Percentiles rank a stretch among this genome's conserved stretches.
These are phyloP conservation scores for Penicillium sp. DNA, from an alignment of 2,329 filamentous ascomycete species.

Conservation along the genomic window DNA sequence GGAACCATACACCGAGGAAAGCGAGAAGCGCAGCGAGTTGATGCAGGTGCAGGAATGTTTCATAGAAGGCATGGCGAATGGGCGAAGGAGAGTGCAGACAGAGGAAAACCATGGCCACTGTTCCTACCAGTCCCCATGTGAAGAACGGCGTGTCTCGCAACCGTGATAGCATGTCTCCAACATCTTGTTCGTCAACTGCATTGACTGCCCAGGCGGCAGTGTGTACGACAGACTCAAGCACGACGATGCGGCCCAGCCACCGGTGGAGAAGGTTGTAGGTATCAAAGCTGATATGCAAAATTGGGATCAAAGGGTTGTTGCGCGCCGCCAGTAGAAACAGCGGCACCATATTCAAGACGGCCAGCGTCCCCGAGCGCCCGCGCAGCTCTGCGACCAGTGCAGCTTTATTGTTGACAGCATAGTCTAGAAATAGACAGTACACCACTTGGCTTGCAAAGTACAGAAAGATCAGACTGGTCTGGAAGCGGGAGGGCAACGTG, in stretches of 20 bases:
- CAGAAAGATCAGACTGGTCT: conserved; percentile 67
- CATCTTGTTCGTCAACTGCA: conserved; percentile 48
- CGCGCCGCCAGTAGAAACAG: conserved; percentile 85
- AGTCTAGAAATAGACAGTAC: conserved; percentile 64
- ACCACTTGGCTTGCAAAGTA: conserved; percentile 75
- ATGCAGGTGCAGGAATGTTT: conserved; percentile 71
- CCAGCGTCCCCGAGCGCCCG: conserved; percentile 80
- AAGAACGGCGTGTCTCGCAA: conserved; percentile 48
- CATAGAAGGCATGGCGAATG: conserved; percentile 91
- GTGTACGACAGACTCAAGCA: conserved; percentile 72
- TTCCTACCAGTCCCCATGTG: conserved; percentile 51
- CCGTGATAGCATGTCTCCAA: conserved; percentile 39
- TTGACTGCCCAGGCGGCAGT: conserved; percentile 78
- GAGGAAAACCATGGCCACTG: conserved; percentile 46
- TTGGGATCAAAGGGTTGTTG: conserved; percentile 85
- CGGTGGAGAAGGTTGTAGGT: conserved; percentile 91
- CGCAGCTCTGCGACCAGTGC: conserved; percentile 79
- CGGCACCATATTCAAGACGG: conserved; percentile 88
- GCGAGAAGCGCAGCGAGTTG: conserved; percentile 50
- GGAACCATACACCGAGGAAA: conserved; percentile 50
- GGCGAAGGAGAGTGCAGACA: conserved; percentile 59
- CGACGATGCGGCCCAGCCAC: conserved; percentile 77
- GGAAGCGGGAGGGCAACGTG: conserved; percentile 78
- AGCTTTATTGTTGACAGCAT: conserved; percentile 46
- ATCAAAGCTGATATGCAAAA: conserved; percentile 89